Conservation (phyloP, 345 rosid species). For the Pistacia integerrima region DNA sequence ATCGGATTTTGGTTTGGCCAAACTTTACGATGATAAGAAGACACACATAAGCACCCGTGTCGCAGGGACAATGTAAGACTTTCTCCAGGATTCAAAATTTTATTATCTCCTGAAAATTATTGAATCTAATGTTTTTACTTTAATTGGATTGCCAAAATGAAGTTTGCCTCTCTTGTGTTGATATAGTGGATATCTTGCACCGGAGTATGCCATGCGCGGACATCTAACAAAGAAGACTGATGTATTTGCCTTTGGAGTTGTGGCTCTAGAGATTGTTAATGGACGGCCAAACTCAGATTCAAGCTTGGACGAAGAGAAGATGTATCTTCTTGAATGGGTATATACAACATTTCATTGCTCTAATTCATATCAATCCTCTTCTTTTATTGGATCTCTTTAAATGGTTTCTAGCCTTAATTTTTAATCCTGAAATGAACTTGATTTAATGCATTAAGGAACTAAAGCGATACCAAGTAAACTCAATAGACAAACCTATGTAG, state of each 20-base stretch:
- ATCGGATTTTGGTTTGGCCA: slow-evolving; percentile 64
- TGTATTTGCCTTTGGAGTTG: slow-evolving; percentile 27
- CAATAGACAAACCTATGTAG: no score
- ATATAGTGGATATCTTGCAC: slow-evolving; percentile 26
- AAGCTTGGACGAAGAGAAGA: slow-evolving; percentile 46
- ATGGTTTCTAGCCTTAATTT: not conserved
- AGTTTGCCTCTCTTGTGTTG: not conserved
- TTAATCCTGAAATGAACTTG: no score
- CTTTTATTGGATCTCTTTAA: not conserved
- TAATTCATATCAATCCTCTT: no score
- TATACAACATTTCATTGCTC: slow-evolving; percentile 4
- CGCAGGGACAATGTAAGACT: slow-evolving; percentile 57
- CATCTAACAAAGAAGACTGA: slow-evolving; percentile 48
- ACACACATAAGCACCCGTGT: slow-evolving; percentile 64
- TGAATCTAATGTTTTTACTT: not conserved
- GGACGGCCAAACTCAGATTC: slow-evolving; percentile 33
- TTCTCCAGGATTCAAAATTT: not conserved
- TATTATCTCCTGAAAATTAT: not conserved
- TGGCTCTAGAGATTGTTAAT: slow-evolving; percentile 11
- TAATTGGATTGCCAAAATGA: not conserved
- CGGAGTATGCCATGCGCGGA: slow-evolving; percentile 52
- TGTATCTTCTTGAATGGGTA: slow-evolving; percentile 45
- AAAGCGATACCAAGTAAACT: no score
- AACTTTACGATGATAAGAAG: slow-evolving; percentile 56
- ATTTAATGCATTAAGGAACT: no score